These are phyloP conservation scores for Ophiostoma piceae DNA, from an alignment of 2,329 filamentous ascomycete species.

Conservation along the genomic window DNA sequence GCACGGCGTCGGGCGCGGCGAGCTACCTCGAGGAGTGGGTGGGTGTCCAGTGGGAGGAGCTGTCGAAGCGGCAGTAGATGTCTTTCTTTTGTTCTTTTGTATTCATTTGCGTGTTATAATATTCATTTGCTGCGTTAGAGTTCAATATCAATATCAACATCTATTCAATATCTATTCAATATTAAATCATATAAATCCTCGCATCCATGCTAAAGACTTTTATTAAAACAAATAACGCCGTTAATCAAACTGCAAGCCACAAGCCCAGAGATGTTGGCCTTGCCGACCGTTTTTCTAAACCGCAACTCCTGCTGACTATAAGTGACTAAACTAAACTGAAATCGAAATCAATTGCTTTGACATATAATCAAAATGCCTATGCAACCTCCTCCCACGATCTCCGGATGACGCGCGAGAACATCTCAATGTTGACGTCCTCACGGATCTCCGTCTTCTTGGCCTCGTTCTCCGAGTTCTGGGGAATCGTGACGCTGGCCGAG, in stretches of 20 bases:
- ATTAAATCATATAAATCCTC: too few species aligned
- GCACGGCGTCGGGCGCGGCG: conserved; percentile 55
- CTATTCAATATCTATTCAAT: too few species aligned
- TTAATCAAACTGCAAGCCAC: conserved; percentile 17
- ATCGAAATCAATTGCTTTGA: too few species aligned
- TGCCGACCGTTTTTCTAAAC: conserved; percentile 18
- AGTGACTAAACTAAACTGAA: neutral
- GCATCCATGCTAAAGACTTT: neutral
- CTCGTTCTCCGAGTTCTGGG: conserved; percentile 94
- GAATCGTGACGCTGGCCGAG: conserved; percentile 61
- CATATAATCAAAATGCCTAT: conserved; percentile 32
- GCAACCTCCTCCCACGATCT: conserved; percentile 80
- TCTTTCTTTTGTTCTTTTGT: neutral
- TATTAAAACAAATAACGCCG: conserved; percentile 17
- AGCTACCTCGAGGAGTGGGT: conserved; percentile 92
- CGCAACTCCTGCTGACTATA: conserved; percentile 14
- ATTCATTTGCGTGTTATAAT: neutral
- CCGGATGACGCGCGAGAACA: conserved; percentile 73
- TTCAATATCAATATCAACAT: neutral
- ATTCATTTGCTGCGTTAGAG: neutral
- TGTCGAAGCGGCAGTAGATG: conserved; percentile 33
- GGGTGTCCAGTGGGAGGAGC: conserved; percentile 97
- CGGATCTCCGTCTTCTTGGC: conserved; percentile 91
- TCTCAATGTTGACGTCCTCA: conserved; percentile 89
- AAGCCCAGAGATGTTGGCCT: conserved; percentile 12